A percentile compares a stretch with the other conserved stretches of the same genome.
phyloP scores from a whole-genome alignment of 169 alveolate species.

The Plasmodium chabaudi region DNA sequence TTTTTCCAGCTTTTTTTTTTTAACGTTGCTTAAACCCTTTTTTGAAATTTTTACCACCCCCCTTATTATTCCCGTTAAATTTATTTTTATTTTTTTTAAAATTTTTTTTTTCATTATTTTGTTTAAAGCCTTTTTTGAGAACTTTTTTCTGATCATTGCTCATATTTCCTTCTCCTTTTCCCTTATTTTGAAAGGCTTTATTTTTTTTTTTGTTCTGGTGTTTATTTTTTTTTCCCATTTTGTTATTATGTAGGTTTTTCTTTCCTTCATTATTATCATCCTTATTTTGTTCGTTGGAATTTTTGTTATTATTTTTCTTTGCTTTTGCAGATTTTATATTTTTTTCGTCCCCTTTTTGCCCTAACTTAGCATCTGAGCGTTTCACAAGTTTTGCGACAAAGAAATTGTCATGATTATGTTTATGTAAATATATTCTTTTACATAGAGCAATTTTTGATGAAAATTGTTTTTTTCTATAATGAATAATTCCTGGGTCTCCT shows the following conservation, averaged over 20 bases:
- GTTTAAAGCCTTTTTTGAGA: not conserved
- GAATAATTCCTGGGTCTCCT: slow-evolving; percentile 95
- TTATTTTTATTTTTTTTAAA: not conserved
- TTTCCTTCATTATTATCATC: not conserved
- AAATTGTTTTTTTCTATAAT: slow-evolving; percentile 92
- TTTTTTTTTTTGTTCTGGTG: no score
- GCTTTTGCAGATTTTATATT: not conserved
- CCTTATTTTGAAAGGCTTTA: no score
- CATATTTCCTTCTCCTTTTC: not conserved
- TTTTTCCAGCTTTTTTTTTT: not conserved
- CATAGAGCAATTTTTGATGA: slow-evolving; percentile 89
- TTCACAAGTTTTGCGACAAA: slow-evolving; percentile 96
- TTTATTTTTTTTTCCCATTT: not conserved
- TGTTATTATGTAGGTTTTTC: not conserved
- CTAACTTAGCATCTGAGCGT: slow-evolving; percentile 89
- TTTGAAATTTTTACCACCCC: not conserved
- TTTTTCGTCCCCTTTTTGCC: slow-evolving; percentile 13
- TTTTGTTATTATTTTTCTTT: not conserved
- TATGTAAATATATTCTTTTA: slow-evolving; percentile 96
- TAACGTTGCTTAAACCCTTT: not conserved
- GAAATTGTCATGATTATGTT: slow-evolving; percentile 97
- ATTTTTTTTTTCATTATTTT: not conserved
- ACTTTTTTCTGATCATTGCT: not conserved
- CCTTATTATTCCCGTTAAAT: not conserved
- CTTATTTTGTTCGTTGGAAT: not conserved